Evolutionary conservation across 805 yeast species (phyloP).

Genomic region (Torulaspora delbrueckii): DNA sequence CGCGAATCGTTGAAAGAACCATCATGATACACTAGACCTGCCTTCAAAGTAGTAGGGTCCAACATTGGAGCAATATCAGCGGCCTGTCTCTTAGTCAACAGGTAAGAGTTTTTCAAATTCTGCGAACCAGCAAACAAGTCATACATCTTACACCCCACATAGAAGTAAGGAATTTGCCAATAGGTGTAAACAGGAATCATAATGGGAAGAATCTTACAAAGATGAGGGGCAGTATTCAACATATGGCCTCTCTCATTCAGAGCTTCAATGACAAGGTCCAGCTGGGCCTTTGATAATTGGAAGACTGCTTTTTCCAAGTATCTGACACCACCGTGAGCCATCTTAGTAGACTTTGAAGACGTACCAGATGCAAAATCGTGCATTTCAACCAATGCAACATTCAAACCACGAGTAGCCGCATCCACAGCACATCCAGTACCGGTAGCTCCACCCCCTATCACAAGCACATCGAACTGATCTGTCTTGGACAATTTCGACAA

Average conservation of each 20-base stretch:
- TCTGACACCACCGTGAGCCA: conserved; percentile 97
- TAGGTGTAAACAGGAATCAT: conserved; percentile 93
- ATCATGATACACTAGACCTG: conserved; percentile 90
- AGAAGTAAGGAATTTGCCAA: conserved; percentile 95
- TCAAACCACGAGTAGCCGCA: conserved; percentile 84
- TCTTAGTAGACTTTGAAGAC: conserved; percentile 87
- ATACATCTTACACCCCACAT: conserved; percentile 84
- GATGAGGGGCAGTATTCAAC: conserved; percentile 87
- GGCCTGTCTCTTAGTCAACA: conserved; percentile 63
- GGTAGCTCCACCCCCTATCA: conserved; percentile 95
- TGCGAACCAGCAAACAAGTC: conserved; percentile 89
- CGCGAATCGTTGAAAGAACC: conserved; percentile 92
- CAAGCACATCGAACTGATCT: conserved; percentile 66
- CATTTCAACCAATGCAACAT: conserved; percentile 81
- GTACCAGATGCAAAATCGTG: conserved; percentile 91
- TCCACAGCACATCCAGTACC: conserved; percentile 93
- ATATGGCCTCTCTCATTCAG: conserved; percentile 81
- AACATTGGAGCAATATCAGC: conserved; percentile 80
- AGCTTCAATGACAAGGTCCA: conserved; percentile 84
- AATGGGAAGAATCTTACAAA: conserved; percentile 79
- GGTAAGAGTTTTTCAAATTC: conserved; percentile 72
- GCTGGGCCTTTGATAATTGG: conserved; percentile 85
- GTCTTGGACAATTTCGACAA: conserved; percentile 44
- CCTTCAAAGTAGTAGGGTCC: conserved; percentile 72
- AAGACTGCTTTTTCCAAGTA: conserved; percentile 92